Conservation (phyloP, 768 basidiomycete species). For the Atractiella rhizophila region DNA sequence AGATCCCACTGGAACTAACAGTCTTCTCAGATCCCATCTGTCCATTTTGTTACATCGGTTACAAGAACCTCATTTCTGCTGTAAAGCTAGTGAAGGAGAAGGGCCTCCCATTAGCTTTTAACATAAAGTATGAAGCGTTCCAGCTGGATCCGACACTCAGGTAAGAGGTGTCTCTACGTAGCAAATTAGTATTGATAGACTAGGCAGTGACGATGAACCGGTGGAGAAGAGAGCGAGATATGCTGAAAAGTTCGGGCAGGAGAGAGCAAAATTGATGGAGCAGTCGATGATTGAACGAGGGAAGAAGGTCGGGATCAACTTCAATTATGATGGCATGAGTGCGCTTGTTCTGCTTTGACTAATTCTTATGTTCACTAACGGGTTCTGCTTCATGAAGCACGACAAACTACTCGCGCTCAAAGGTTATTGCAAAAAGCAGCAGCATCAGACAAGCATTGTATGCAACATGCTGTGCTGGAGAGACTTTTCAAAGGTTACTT, state of each 20-base stretch:
- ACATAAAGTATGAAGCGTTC: conserved; percentile 12
- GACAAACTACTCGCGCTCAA: conserved; percentile 44
- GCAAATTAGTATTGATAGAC: background rate
- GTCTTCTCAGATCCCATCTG: no score
- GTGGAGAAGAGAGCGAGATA: conserved; percentile 10
- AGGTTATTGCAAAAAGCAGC: conserved; percentile 46
- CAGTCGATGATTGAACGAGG: conserved; percentile 10
- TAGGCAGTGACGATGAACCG: background rate
- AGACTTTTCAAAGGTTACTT: conserved; percentile 27
- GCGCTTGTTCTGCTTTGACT: no score
- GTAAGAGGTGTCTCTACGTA: background rate
- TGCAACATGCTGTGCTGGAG: conserved; percentile 35
- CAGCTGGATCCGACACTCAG: conserved; percentile 16
- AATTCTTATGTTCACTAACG: no score
- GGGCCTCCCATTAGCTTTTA: conserved; percentile 9
- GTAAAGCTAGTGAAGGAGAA: conserved; percentile 5
- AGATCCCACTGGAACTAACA: no score
- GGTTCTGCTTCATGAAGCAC: no score
- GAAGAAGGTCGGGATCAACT: conserved; percentile 7
- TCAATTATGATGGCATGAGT: conserved; percentile 30
- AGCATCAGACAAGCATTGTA: conserved; percentile 33
- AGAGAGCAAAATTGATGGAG: conserved; percentile 9
- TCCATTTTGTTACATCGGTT: no score
- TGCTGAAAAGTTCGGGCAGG: conserved; percentile 8
- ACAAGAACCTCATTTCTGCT: conserved; percentile 8